phyloP scores from a whole-genome alignment of 441 rosid genomes.

The Brassica hybrid region DNA sequence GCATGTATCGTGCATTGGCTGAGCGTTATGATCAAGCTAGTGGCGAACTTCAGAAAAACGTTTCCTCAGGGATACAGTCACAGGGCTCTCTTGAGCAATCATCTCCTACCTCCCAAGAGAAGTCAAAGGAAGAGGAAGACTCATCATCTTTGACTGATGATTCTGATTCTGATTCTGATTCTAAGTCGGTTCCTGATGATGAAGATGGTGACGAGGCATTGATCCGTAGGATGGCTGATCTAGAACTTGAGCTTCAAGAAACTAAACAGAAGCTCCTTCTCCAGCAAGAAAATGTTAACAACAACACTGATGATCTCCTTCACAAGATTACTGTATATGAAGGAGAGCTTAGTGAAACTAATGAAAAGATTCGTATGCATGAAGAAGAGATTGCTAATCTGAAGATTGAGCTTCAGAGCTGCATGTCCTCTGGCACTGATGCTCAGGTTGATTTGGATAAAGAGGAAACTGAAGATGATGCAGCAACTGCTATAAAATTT shows the following conservation, averaged over 20 bases:
- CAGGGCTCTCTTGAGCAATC: conserved; percentile 69
- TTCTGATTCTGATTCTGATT: conserved; percentile 36
- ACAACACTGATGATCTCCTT: conserved; percentile 48
- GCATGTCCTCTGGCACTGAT: conserved; percentile 12
- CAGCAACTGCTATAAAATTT: conserved; percentile 35
- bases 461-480: conserved; percentile 23
- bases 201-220: conserved; percentile 41
- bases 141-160: conserved; percentile 38
- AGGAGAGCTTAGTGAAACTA: conserved; percentile 61
- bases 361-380: conserved; percentile 50
- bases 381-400: conserved; percentile 63
- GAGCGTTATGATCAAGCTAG: conserved; percentile 89
- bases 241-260: conserved; percentile 41
- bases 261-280: conserved; percentile 39
- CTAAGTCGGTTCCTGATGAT: conserved; percentile 24
- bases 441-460: neutral
- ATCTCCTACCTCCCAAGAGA: conserved; percentile 54
- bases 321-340: conserved; percentile 53
- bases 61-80: conserved; percentile 52
- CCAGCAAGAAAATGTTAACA: conserved; percentile 39
- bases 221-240: conserved; percentile 33
- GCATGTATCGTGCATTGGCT: conserved; percentile 86
- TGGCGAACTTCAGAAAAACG: conserved; percentile 75
- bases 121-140: conserved; percentile 43
- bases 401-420: conserved; percentile 57